Conservation (phyloP, 2,329 filamentous ascomycete genomes). For the Paecilomyces niveus region DNA sequence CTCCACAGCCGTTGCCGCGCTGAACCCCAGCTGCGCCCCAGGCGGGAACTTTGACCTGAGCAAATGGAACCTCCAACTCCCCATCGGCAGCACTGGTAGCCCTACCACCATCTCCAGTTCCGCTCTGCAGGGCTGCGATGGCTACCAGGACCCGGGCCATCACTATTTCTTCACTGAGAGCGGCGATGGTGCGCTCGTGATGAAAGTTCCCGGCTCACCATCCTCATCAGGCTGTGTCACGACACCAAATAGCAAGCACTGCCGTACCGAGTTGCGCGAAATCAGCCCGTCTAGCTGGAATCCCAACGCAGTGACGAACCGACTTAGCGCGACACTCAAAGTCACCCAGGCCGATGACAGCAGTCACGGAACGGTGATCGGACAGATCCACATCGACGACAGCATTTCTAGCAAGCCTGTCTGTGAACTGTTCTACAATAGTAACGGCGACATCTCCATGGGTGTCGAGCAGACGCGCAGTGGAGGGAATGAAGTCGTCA, state of each 20-base stretch:
- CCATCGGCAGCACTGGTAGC: constrained; percentile 22
- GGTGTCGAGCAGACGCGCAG: constrained; percentile 32
- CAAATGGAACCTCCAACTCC: constrained; percentile 29
- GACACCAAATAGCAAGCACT: constrained; percentile 35
- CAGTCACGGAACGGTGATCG: constrained; percentile 30
- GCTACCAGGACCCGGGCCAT: constrained; percentile 24
- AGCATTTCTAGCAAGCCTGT: constrained; percentile 33
- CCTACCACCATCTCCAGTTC: constrained; percentile 22
- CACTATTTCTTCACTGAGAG: constrained; percentile 27
- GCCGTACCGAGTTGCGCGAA: constrained; percentile 39
- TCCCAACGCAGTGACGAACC: constrained; percentile 24
- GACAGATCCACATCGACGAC: constrained; percentile 36
- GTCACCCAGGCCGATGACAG: constrained; percentile 26
- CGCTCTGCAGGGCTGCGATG: constrained; percentile 29
- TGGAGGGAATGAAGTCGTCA: constrained; percentile 26
- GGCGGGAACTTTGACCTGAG: not conserved
- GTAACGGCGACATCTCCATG: constrained; percentile 26
- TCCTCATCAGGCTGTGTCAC: constrained; percentile 28
- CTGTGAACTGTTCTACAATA: constrained; percentile 33
- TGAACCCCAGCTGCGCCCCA: constrained; percentile 4
- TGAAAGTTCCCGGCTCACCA: constrained; percentile 34
- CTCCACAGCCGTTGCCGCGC: not conserved
- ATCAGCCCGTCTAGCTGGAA: constrained; percentile 21
- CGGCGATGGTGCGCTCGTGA: constrained; percentile 27
- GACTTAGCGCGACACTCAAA: constrained; percentile 23